Conservation (phyloP, 331 rosid genomes). For the Saraca asoca region DNA sequence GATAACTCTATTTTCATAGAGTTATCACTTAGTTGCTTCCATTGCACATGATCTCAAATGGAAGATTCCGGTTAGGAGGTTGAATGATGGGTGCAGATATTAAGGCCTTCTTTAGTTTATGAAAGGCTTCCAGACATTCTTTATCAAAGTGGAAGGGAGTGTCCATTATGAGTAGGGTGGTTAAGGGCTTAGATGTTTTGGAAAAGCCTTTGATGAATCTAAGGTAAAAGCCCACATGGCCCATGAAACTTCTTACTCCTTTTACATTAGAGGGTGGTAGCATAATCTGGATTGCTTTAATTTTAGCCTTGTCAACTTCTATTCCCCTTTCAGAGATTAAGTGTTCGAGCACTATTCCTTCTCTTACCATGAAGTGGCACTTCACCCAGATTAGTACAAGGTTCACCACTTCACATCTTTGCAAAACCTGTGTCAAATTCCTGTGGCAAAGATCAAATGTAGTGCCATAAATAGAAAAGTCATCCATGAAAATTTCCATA, state of each 20-base stretch:
- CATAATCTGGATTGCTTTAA: background rate
- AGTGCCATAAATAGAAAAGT: too few species aligned
- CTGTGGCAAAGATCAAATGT: too few species aligned
- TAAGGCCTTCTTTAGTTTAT: background rate
- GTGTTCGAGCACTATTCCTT: background rate
- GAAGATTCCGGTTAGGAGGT: background rate
- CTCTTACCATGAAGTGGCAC: background rate
- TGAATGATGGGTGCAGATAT: background rate
- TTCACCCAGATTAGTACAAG: background rate
- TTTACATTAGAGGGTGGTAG: background rate
- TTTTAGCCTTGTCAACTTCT: background rate
- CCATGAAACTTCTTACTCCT: background rate
- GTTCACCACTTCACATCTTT: background rate
- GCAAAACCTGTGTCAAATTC: too few species aligned
- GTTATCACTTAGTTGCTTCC: too few species aligned
- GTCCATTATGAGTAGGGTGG: background rate
- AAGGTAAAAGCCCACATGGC: background rate
- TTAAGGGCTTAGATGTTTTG: background rate
- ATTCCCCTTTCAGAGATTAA: background rate
- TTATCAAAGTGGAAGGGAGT: background rate
- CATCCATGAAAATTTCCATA: too few species aligned
- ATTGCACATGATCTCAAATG: background rate
- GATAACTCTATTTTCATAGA: too few species aligned
- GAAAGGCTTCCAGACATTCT: background rate
- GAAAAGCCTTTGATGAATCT: background rate